phyloP scores from a whole-genome alignment of 2,329 filamentous ascomycete genomes.

The Talaromyces marneffei region DNA sequence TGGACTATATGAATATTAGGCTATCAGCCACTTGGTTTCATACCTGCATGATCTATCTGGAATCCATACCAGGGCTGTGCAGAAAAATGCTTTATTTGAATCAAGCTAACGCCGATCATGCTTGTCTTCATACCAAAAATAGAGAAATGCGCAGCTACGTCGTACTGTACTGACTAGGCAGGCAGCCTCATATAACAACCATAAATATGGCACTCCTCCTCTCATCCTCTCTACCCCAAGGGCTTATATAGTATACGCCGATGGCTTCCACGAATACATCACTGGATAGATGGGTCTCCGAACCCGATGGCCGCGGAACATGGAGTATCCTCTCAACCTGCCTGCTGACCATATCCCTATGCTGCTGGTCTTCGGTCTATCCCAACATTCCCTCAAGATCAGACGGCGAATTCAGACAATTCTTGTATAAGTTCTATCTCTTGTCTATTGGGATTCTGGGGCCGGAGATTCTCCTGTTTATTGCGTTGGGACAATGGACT shows the following conservation, averaged over 20 bases:
- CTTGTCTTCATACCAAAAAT: neutral
- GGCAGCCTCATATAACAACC: neutral
- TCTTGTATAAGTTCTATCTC: slow-evolving; percentile 30
- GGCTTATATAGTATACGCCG: neutral
- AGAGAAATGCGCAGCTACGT: neutral
- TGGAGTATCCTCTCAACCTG: slow-evolving; percentile 39
- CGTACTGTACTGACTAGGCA: neutral
- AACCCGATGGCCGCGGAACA: slow-evolving; percentile 35
- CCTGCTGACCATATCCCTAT: slow-evolving; percentile 38
- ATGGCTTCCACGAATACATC: neutral
- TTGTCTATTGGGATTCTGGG: slow-evolving; percentile 32
- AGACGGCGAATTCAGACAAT: slow-evolving; percentile 26
- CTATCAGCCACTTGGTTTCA: neutral
- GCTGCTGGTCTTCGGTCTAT: slow-evolving; percentile 37
- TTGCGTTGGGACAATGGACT: slow-evolving; percentile 32
- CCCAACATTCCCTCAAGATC: slow-evolving; percentile 32
- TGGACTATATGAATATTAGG: neutral
- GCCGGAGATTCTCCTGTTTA: slow-evolving; percentile 34
- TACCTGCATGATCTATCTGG: neutral
- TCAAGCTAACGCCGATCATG: neutral
- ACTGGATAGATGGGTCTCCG: slow-evolving; percentile 27
- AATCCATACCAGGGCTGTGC: neutral
- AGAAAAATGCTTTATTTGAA: neutral
- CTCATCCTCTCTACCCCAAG: too few relatives aligned
- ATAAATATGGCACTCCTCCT: neutral